Evolutionary conservation across 75 land plant species (phyloP).

Genomic region (Gnetum montanum): DNA sequence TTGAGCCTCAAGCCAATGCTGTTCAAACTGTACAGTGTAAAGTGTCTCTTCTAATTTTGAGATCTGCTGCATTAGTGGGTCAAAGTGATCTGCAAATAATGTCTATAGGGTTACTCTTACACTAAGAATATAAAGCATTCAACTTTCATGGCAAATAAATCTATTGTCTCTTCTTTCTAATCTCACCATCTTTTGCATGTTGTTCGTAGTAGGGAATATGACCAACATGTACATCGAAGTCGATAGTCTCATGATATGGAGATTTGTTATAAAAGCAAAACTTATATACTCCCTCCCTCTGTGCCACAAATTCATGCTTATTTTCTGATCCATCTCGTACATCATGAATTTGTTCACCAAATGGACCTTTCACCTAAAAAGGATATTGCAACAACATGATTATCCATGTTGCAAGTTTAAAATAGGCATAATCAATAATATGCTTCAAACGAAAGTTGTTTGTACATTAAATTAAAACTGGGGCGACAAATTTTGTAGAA

Average conservation of each 20-base stretch:
- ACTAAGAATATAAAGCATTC: neutral
- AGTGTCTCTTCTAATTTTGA: conserved; percentile 69
- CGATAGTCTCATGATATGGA: conserved; percentile 73
- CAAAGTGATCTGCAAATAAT: conserved; percentile 65
- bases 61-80: conserved; percentile 71
- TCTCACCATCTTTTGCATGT: conserved; percentile 84
- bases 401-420: too few relatives aligned
- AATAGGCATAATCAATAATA: too few relatives aligned
- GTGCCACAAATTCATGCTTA: conserved; percentile 57
- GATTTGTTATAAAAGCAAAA: conserved; percentile 87
- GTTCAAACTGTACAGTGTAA: conserved; percentile 83
- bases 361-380: conserved; percentile 78
- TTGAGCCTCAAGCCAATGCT: conserved; percentile 88
- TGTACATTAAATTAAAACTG: too few relatives aligned
- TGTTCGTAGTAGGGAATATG: conserved; percentile 52
- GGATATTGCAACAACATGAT: conserved; percentile 6
- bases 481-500: too few relatives aligned
- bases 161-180: too few relatives aligned
- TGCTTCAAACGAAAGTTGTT: too few relatives aligned
- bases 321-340: conserved; percentile 54
- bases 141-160: conserved; percentile 1
- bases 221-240: conserved; percentile 74
- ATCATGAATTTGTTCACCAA: conserved; percentile 62
- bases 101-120: neutral
- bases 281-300: conserved; percentile 50